phyloP scores from a whole-genome alignment of 2,329 filamentous ascomycete genomes.

The Elsinoe necatrix region DNA sequence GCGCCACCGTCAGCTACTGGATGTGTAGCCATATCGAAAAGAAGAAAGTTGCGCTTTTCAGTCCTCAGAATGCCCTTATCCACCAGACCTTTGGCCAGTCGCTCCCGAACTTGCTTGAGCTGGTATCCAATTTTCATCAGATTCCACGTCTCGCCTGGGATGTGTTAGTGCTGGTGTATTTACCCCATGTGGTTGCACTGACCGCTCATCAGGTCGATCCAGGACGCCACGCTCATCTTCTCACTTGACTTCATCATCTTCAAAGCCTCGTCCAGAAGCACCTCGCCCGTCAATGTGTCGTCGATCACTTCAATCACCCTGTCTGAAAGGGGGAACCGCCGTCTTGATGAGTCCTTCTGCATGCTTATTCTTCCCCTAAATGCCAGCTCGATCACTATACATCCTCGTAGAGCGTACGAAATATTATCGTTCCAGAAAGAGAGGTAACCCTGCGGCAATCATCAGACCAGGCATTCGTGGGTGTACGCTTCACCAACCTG shows the following conservation, averaged over 20 bases:
- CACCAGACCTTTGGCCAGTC: constrained; percentile 90
- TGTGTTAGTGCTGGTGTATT: neutral
- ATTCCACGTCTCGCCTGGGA: constrained; percentile 95
- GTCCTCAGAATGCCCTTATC: constrained; percentile 98
- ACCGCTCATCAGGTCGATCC: constrained; percentile 99
- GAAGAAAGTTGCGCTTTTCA: constrained; percentile 97
- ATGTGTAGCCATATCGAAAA: constrained; percentile 99
- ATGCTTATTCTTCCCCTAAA: constrained; percentile 95
- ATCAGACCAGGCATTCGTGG: constrained; percentile 14
- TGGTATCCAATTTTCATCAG: constrained; percentile 99
- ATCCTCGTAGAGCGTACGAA: constrained; percentile 91
- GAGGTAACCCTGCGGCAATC: constrained; percentile 66
- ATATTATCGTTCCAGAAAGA: constrained; percentile 99
- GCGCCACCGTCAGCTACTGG: constrained; percentile 92
- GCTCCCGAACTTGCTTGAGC: constrained; percentile 96
- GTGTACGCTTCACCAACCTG: constrained; percentile 54
- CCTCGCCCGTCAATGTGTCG: constrained; percentile 91
- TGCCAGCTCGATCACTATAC: constrained; percentile 95
- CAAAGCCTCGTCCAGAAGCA: constrained; percentile 90
- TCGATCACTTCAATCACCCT: constrained; percentile 94
- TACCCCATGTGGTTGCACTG: constrained; percentile 28
- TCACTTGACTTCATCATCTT: constrained; percentile 99
- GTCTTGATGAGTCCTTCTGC: constrained; percentile 89
- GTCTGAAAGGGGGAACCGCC: constrained; percentile 87
- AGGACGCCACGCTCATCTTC: constrained; percentile 98